Evolutionary conservation across 345 rosid species (phyloP).

Genomic region (Eutrema heterophyllum): DNA sequence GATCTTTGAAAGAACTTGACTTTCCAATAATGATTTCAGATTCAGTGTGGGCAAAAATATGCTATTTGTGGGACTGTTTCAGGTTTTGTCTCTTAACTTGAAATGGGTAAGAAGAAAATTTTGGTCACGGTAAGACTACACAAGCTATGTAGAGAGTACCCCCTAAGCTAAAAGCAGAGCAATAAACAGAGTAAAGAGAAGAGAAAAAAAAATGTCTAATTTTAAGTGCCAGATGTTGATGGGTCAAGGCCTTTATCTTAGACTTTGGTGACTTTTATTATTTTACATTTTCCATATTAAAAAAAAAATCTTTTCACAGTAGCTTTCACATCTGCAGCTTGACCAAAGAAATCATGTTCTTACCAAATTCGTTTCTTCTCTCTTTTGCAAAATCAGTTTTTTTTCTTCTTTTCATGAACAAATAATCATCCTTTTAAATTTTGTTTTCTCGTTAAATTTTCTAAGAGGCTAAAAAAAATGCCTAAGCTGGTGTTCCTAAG

Average conservation of each 20-base stretch:
- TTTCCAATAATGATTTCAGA: slow-evolving; percentile 33
- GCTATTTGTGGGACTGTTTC: slow-evolving; percentile 28
- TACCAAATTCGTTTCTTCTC: slow-evolving; percentile 8
- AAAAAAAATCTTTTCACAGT: slow-evolving; percentile 29
- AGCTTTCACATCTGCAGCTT: slow-evolving; percentile 38
- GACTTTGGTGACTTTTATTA: slow-evolving; percentile 31
- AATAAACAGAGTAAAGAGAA: slow-evolving; percentile 14
- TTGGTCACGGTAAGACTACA: slow-evolving; percentile 33
- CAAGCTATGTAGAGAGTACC: slow-evolving; percentile 9
- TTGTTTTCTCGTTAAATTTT: background rate
- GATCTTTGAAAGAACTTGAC: slow-evolving; percentile 25
- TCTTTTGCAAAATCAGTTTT: slow-evolving; percentile 7
- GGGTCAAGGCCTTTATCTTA: slow-evolving; percentile 50
- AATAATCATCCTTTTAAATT: background rate
- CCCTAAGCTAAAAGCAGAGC: slow-evolving; percentile 24
- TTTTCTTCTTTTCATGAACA: background rate
- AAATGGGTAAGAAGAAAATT: slow-evolving; percentile 20
- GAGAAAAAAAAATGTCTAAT: slow-evolving; percentile 35
- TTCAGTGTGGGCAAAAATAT: slow-evolving; percentile 36
- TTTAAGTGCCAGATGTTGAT: slow-evolving; percentile 83
- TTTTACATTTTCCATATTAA: slow-evolving; percentile 9
- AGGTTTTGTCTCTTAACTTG: slow-evolving; percentile 33
- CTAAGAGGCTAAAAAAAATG: background rate
- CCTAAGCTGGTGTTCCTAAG: slow-evolving; percentile 12
- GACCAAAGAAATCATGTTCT: slow-evolving; percentile 23